Evolutionary conservation across 2,329 filamentous ascomycete genomes (phyloP).

Genomic region (Magnaporthiopsis rhizophila): DNA sequence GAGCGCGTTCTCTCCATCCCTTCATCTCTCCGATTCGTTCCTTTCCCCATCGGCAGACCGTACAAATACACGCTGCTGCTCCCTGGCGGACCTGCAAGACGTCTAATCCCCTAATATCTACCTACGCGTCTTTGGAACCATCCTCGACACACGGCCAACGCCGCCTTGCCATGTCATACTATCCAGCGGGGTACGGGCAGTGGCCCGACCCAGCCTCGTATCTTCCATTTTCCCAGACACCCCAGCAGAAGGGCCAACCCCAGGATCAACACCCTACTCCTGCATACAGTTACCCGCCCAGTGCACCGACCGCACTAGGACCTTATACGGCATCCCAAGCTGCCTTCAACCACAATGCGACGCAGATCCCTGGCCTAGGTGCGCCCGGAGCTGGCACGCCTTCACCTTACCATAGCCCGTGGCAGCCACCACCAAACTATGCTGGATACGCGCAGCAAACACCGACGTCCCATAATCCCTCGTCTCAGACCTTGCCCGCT

Average conservation of each 20-base stretch:
- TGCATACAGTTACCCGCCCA: conserved; percentile 16
- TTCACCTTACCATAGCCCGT: neutral
- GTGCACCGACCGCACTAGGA: conserved; percentile 2
- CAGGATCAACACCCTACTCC: conserved; percentile 1
- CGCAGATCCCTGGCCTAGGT: conserved; percentile 30
- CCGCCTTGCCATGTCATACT: conserved; percentile 29
- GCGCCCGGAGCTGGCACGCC: neutral
- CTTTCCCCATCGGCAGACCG: neutral
- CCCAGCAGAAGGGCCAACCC: conserved; percentile 11
- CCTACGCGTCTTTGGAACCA: neutral
- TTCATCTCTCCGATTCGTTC: neutral
- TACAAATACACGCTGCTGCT: neutral
- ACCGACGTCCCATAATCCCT: neutral
- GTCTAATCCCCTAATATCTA: neutral
- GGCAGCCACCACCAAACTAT: conserved; percentile 1
- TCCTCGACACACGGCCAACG: neutral
- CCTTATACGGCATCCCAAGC: conserved; percentile 24
- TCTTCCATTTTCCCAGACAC: conserved; percentile 14
- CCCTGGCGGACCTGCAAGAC: neutral
- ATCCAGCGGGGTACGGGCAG: conserved; percentile 26
- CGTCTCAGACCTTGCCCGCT: neutral
- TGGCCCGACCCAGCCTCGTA: conserved; percentile 11
- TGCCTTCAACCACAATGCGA: conserved; percentile 30
- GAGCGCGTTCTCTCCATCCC: neutral
- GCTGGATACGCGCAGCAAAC: neutral